Base-by-base conservation (phyloP, 179 eudicot genomes). In the Vitellaria paradoxa region DNA sequence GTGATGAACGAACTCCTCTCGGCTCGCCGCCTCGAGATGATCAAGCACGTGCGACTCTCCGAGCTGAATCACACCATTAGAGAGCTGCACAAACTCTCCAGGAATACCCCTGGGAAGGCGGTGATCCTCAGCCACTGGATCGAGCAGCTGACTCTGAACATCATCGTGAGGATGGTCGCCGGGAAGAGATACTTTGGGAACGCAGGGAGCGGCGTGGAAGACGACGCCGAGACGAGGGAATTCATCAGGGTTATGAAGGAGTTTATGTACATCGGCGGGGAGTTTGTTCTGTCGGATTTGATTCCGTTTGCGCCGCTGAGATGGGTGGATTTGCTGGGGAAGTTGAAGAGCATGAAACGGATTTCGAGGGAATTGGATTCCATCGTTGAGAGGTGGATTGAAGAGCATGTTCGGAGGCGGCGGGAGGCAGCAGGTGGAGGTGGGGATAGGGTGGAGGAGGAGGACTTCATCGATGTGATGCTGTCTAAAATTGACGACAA, bases 321-420 rank as follows among this genome's bases (percentile, higher is more conserved):
- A 26, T 85, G 83, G 85, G 67, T 85, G 49, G 88, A 85, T 60
- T n/a, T 81, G 18, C 70, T 52, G 40, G 80, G 88, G 0, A 52
- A 57, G 13, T 47, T 80, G 17, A 78, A 12, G 68, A 8, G 49
- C 7, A 77, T 77, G 82, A 82, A 85, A 56, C 65, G 45, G 12
- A 71, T 75, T 2, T 17, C 76, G 5, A 56, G 1, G 45, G 84
- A 82, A 17, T 65, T 82, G 11, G 88, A 85, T 57, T 14, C 21
- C 5, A 52, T 85, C 47, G 37, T 82, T 37, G 76, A 62, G 45
- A 56, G 64, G 6, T 82, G 84, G 85, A 52, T 85, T 68, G 61
- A 74, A 17, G 88, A 82, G 68, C 85, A 82, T 71, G 62, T 71
- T 45, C 24, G 64, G 14, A 79, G 42, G 53, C 57, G 77, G 65